These are phyloP conservation scores for Kuraishia hungarica DNA, from an alignment of 805 yeast genomes.

Conservation along the genomic window DNA sequence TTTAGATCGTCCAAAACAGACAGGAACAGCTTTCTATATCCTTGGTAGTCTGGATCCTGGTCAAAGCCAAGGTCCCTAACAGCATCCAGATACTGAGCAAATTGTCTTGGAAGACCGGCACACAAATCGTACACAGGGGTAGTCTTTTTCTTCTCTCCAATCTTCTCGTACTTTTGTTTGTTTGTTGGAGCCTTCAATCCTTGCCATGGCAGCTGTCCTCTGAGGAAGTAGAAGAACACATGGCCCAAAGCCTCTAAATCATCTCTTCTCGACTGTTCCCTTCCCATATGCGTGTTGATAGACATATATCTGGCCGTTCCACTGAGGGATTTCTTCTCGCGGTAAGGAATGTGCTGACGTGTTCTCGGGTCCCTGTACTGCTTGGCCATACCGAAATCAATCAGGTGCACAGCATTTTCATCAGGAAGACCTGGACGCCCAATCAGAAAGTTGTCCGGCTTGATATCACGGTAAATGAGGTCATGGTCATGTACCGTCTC, in stretches of 20 bases:
- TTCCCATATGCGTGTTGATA: constrained; percentile 92
- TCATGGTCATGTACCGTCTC: constrained; percentile 84
- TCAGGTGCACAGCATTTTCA: constrained; percentile 79
- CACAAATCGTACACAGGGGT: constrained; percentile 83
- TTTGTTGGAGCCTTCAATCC: constrained; percentile 97
- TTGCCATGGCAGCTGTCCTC: constrained; percentile 98
- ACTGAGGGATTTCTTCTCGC: constrained; percentile 91
- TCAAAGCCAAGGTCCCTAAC: constrained; percentile 89
- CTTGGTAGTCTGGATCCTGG: constrained; percentile 90
- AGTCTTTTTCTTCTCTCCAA: constrained; percentile 91
- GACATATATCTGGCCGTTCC: constrained; percentile 99
- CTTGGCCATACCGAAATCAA: constrained; percentile 98
- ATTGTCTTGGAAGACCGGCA: constrained; percentile 84
- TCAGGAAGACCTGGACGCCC: constrained; percentile 82
- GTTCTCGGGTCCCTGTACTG: constrained; percentile 96
- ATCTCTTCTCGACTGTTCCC: constrained; percentile 95
- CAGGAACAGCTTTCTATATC: constrained; percentile 68
- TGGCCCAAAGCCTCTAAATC: constrained; percentile 96
- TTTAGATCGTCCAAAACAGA: constrained; percentile 68
- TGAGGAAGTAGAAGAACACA: constrained; percentile 87
- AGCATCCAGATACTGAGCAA: constrained; percentile 82
- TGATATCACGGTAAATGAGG: constrained; percentile 91
- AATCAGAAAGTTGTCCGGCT: constrained; percentile 93
- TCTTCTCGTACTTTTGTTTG: constrained; percentile 94
- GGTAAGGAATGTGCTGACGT: constrained; percentile 90